Conservation (phyloP, 371 early-diverging fungal species). For the Apophysomyces trapeziformis region DNA sequence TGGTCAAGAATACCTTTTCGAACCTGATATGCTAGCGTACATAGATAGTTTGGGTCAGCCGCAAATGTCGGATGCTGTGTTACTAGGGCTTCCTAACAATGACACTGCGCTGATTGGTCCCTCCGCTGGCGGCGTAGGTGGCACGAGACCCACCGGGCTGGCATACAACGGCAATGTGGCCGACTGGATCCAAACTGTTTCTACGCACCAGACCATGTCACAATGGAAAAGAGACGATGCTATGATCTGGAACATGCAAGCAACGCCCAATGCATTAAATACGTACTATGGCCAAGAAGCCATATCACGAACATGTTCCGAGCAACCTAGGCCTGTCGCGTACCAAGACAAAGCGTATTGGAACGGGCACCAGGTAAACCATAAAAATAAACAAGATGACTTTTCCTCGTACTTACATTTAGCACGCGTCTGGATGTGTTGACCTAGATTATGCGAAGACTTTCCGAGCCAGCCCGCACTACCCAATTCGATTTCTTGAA, state of each 20-base stretch:
- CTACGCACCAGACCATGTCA: constrained; percentile 8
- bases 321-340: background rate
- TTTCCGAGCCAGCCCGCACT: background rate
- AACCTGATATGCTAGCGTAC: background rate
- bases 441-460: background rate
- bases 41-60: background rate
- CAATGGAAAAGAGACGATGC: background rate
- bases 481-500: background rate
- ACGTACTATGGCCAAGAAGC: constrained; percentile 10
- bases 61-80: constrained; percentile 12
- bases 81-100: background rate
- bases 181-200: constrained; percentile 19
- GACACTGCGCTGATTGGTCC: constrained; percentile 12
- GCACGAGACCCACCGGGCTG: constrained; percentile 15
- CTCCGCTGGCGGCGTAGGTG: constrained; percentile 7
- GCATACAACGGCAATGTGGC: constrained; percentile 14
- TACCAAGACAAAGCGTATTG: constrained; percentile 13
- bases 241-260: constrained; percentile 9
- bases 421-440: background rate
- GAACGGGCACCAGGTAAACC: background rate
- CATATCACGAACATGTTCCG: background rate
- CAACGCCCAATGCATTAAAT: constrained; percentile 10
- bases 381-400: background rate
- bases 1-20: constrained; percentile 2
- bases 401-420: too few species aligned